These are phyloP conservation scores for Porphyra umbilicalis DNA, from an alignment of 31 red algal species.

Conservation along the genomic window DNA sequence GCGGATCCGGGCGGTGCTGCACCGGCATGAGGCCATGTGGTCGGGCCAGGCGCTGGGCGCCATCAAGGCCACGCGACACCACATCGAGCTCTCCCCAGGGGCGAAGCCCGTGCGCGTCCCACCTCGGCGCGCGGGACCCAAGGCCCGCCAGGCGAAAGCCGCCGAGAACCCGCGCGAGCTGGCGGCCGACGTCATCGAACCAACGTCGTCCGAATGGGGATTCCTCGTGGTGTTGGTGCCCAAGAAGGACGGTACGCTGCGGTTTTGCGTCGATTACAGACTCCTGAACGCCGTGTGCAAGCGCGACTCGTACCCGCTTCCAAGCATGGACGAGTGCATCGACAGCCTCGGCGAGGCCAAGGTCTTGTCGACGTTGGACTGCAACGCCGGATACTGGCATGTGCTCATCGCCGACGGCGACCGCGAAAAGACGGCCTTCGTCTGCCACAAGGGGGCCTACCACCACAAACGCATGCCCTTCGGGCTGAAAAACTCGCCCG, in stretches of 20 bases:
- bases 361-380: slow-evolving; percentile 27
- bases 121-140: too few species aligned
- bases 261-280: slow-evolving; percentile 24
- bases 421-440: slow-evolving; percentile 8
- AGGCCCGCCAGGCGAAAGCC: too few species aligned
- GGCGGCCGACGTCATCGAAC: not conserved
- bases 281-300: slow-evolving; percentile 23
- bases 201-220: not conserved
- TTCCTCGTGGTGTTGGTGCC: not conserved
- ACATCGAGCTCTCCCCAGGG: too few species aligned
- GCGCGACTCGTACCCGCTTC: slow-evolving; percentile 28
- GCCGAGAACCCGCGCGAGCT: too few species aligned
- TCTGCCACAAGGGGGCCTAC: slow-evolving; percentile 7
- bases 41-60: too few species aligned
- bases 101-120: too few species aligned
- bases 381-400: slow-evolving; percentile 34
- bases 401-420: not conserved
- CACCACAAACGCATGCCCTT: not conserved
- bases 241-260: not conserved
- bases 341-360: slow-evolving; percentile 35
- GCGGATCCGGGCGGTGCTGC: too few species aligned
- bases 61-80: too few species aligned
- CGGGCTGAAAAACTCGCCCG: slow-evolving; percentile 9
- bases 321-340: slow-evolving; percentile 51
- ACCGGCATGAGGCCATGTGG: too few species aligned